These are phyloP conservation scores for Trypanosoma platydactyli DNA, from an alignment of 208 protist species.

Conservation along the genomic window DNA sequence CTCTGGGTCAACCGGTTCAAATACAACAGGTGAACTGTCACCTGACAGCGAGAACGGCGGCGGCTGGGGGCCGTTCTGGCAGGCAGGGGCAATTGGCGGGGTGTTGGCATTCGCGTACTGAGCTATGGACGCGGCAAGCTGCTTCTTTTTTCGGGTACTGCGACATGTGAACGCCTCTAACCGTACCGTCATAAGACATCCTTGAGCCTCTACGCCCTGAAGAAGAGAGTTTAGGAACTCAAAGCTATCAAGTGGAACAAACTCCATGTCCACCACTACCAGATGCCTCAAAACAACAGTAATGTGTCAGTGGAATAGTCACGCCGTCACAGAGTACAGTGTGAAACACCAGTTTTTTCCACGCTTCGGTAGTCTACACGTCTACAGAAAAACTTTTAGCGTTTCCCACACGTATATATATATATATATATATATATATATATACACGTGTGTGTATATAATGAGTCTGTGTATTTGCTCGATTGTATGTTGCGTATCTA, in stretches of 20 bases:
- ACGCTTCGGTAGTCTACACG: too few species aligned
- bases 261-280: slow-evolving; percentile 48
- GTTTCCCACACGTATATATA: too few species aligned
- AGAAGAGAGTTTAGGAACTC: slow-evolving; percentile 79
- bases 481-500: too few species aligned
- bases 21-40: slow-evolving; percentile 11
- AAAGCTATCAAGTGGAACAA: slow-evolving; percentile 69
- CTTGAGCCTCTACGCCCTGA: slow-evolving; percentile 64
- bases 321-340: neutral
- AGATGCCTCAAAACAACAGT: neutral
- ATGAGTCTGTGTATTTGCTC: too few species aligned
- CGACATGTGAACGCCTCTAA: slow-evolving; percentile 80
- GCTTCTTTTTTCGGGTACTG: slow-evolving; percentile 61
- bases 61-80: slow-evolving; percentile 18
- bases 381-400: too few species aligned
- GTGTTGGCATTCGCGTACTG: slow-evolving; percentile 54
- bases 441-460: too few species aligned
- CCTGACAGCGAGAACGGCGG: slow-evolving; percentile 25
- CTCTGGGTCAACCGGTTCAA: slow-evolving; percentile 26
- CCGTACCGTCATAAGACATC: slow-evolving; percentile 60
- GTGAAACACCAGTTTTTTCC: too few species aligned
- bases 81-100: slow-evolving; percentile 48
- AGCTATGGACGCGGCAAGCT: slow-evolving; percentile 52
- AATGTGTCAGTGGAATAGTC: neutral
- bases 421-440: too few species aligned